These are phyloP conservation scores for Salix arbutifolia DNA, from an alignment of 345 rosid genomes.

Conservation along the genomic window DNA sequence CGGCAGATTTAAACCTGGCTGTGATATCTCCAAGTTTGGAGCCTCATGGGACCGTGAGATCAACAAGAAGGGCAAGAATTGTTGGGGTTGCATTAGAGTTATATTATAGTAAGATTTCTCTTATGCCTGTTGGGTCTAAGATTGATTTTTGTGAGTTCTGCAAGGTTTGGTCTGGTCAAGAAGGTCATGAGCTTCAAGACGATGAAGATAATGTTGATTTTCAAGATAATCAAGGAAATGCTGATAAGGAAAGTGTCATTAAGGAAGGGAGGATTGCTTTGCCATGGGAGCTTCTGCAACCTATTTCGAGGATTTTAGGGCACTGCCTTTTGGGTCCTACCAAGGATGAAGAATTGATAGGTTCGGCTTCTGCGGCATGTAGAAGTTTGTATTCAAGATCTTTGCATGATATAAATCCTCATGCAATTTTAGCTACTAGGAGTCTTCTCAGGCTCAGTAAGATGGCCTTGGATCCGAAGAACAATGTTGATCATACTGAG, in stretches of 20 bases:
- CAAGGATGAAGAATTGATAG: conserved; percentile 31
- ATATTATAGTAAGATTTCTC: conserved; percentile 50
- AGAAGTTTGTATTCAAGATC: conserved; percentile 55
- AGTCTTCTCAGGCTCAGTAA: conserved; percentile 57
- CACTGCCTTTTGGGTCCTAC: conserved; percentile 59
- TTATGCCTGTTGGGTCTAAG: conserved; percentile 58
- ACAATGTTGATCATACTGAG: conserved; percentile 54
- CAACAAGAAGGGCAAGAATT: conserved; percentile 64
- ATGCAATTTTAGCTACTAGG: conserved; percentile 63
- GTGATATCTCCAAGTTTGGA: conserved; percentile 67
- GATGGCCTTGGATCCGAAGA: conserved; percentile 39
- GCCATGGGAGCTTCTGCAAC: conserved; percentile 86
- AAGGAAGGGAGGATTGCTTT: conserved; percentile 43
- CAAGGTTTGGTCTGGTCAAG: conserved; percentile 54
- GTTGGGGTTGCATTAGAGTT: conserved; percentile 75
- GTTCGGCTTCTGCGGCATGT: conserved; percentile 46
- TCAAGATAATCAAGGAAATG: neutral
- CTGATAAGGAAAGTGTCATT: neutral
- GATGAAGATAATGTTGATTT: no score
- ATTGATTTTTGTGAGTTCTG: conserved; percentile 69
- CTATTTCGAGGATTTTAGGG: conserved; percentile 62
- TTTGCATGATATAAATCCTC: conserved; percentile 60
- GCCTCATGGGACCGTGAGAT: conserved; percentile 72
- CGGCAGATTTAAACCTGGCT: conserved; percentile 58
- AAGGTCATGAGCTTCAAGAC: conserved; percentile 15